Percentiles rank a stretch among this genome's conserved stretches.
Conservation (phyloP, 2,329 filamentous ascomycete species). For the Sclerotinia subarctica region DNA sequence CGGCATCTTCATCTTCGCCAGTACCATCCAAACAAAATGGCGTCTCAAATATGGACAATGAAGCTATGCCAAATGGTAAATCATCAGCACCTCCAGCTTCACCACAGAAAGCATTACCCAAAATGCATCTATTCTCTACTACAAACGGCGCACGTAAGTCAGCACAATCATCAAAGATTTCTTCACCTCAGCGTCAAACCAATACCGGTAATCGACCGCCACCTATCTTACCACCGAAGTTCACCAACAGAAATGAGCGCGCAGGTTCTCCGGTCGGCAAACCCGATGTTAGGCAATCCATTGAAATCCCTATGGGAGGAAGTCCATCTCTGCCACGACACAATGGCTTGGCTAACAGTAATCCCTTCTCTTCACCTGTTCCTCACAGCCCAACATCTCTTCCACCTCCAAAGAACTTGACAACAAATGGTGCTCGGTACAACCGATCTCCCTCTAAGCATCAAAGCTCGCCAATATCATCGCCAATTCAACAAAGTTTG, state of each 20-base stretch:
- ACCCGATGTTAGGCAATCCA: not conserved
- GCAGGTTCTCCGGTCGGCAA: conserved; percentile 27
- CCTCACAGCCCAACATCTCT: conserved; percentile 38
- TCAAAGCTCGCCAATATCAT: conserved; percentile 15
- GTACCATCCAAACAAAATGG: conserved; percentile 30
- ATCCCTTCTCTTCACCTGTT: conserved; percentile 37
- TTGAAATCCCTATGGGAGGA: not conserved
- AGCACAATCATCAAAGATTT: conserved; percentile 13
- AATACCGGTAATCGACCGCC: conserved; percentile 7
- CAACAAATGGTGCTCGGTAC: conserved; percentile 29
- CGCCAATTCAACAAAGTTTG: conserved; percentile 23
- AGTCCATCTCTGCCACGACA: conserved; percentile 19
- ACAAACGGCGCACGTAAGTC: conserved; percentile 21
- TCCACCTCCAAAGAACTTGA: conserved; percentile 35
- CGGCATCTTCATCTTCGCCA: conserved; percentile 48
- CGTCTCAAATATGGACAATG: conserved; percentile 17
- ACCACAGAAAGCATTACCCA: conserved; percentile 22
- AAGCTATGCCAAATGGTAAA: conserved; percentile 24
- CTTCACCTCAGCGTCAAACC: conserved; percentile 18
- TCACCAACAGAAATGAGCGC: conserved; percentile 21
- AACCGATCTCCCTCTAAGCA: conserved; percentile 20
- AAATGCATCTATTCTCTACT: conserved; percentile 23
- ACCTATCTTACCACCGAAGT: conserved; percentile 16
- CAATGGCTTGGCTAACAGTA: conserved; percentile 16
- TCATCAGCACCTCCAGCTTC: conserved; percentile 22